Evolutionary conservation across 495 filamentous ascomycete species (phyloP).

Genomic region (Penicillium manginii): DNA sequence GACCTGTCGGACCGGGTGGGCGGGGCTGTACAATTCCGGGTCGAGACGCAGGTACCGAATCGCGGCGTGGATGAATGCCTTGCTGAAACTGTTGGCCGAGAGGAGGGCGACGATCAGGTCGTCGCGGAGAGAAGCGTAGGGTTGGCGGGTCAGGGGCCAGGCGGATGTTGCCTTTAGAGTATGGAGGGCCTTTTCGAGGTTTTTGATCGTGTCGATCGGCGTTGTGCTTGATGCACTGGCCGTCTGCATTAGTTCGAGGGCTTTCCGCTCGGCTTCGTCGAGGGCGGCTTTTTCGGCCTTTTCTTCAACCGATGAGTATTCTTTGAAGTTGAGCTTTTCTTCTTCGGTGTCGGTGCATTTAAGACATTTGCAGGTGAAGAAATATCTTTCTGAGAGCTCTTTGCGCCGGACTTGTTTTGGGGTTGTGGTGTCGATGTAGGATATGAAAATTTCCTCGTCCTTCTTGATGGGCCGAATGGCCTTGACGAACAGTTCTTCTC

Average conservation of each 20-base stretch:
- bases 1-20: conserved; percentile 48
- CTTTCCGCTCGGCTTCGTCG: conserved; percentile 28
- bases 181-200: conserved; percentile 29
- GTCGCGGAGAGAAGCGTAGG: conserved; percentile 43
- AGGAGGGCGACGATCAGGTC: conserved; percentile 40
- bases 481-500: conserved; percentile 47
- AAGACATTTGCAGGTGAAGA: conserved; percentile 66
- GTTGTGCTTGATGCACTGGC: conserved; percentile 18
- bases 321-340: conserved; percentile 16
- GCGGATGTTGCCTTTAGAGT: conserved; percentile 23
- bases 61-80: conserved; percentile 43
- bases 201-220: conserved; percentile 19
- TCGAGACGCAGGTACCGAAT: conserved; percentile 45
- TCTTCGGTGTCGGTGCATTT: conserved; percentile 48
- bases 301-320: conserved; percentile 10
- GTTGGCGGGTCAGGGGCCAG: conserved; percentile 45
- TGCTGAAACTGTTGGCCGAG: conserved; percentile 30
- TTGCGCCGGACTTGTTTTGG: conserved; percentile 49
- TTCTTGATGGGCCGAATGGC: conserved; percentile 51
- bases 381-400: conserved; percentile 61
- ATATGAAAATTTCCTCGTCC: conserved; percentile 67
- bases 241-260: conserved; percentile 31
- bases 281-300: conserved; percentile 10
- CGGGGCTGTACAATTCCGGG: conserved; percentile 34
- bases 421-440: conserved; percentile 67